Evolutionary conservation across 23 red algal genomes (phyloP).

Genomic region (Cyanidium caldarium): DNA sequence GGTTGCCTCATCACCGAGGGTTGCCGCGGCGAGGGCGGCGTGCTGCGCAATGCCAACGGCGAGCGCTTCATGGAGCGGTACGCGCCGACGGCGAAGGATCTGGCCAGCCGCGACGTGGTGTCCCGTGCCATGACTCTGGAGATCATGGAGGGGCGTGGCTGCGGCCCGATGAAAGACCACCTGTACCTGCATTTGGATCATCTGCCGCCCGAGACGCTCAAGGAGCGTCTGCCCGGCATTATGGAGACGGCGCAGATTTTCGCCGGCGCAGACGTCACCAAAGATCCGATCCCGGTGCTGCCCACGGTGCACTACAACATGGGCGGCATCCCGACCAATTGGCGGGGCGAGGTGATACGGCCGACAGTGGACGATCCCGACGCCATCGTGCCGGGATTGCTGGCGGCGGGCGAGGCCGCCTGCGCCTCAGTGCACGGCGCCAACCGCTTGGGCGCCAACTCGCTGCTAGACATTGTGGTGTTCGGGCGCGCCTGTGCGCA

Average conservation of each 20-base stretch:
- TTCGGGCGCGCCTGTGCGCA: constrained; percentile 73
- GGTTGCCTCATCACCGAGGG: constrained; percentile 96
- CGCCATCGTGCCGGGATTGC: constrained; percentile 57
- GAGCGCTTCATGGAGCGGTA: constrained; percentile 98
- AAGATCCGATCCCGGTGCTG: constrained; percentile 85
- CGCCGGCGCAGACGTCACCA: constrained; percentile 79
- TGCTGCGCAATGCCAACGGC: constrained; percentile 69
- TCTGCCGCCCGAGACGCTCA: constrained; percentile 43
- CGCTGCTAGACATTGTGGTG: constrained; percentile 87
- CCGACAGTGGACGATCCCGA: constrained; percentile 37
- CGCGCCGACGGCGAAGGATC: constrained; percentile 88
- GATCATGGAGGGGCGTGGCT: constrained; percentile 75
- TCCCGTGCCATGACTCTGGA: constrained; percentile 91
- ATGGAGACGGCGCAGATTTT: constrained; percentile 89
- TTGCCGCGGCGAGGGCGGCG: constrained; percentile 74
- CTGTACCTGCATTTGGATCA: constrained; percentile 85
- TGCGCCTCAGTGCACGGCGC: constrained; percentile 92
- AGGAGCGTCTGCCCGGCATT: constrained; percentile 66
- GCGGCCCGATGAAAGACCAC: constrained; percentile 68
- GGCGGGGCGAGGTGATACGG: constrained; percentile 64
- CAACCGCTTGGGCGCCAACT: constrained; percentile 85
- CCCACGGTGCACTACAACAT: constrained; percentile 99
- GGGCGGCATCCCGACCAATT: constrained; percentile 96
- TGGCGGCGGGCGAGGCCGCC: constrained; percentile 78
- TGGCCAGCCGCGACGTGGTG: constrained; percentile 85